phyloP scores from a whole-genome alignment of 441 rosid species.

The Breynia disticha region DNA sequence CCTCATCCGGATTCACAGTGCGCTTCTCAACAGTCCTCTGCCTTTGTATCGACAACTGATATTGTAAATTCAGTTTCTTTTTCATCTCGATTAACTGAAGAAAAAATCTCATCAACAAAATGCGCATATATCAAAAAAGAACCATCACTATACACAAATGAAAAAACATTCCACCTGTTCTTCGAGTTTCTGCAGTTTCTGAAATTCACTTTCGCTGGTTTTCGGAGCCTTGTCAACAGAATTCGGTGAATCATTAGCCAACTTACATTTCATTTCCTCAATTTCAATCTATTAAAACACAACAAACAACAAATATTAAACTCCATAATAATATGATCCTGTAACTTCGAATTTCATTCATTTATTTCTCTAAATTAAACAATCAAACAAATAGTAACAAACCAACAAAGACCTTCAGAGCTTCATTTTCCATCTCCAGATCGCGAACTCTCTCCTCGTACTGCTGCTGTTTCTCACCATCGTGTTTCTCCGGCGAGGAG shows the following conservation, averaged over 20 bases:
- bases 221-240: slow-evolving; percentile 29
- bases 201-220: slow-evolving; percentile 30
- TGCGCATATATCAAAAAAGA: background rate
- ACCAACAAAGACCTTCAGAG: slow-evolving; percentile 44
- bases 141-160: background rate
- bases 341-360: background rate
- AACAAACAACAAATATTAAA: slow-evolving; percentile 1
- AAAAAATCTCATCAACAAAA: background rate
- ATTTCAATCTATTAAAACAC: slow-evolving; percentile 43
- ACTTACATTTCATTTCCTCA: slow-evolving; percentile 43
- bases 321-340: no score
- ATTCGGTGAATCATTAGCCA: slow-evolving; percentile 26
- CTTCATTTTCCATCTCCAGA: slow-evolving; percentile 46
- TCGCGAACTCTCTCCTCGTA: slow-evolving; percentile 33
- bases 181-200: slow-evolving; percentile 36
- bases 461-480: slow-evolving; percentile 7
- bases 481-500: slow-evolving; percentile 15
- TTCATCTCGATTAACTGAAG: slow-evolving; percentile 47
- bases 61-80: slow-evolving; percentile 39
- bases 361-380: background rate
- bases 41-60: slow-evolving; percentile 42
- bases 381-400: background rate
- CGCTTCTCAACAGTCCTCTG: slow-evolving; percentile 27
- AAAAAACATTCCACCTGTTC: slow-evolving; percentile 33
- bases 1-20: slow-evolving; percentile 32